phyloP scores from a whole-genome alignment of 768 basidiomycete genomes.

The Leccinum truebloodii region DNA sequence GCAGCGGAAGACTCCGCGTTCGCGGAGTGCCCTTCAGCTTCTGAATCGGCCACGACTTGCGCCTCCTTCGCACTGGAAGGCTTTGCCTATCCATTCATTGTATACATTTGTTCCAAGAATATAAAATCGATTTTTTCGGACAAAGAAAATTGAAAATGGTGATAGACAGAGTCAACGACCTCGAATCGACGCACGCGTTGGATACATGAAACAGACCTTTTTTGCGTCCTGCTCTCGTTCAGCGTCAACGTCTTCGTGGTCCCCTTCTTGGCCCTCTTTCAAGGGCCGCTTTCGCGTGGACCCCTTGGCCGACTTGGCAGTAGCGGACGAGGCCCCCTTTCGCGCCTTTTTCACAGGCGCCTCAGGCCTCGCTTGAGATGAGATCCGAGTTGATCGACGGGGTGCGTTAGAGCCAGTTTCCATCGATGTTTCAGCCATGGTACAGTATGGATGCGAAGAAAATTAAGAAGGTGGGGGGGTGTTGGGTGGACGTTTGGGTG shows the following conservation, averaged over 20 bases:
- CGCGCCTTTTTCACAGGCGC: constrained; percentile 14
- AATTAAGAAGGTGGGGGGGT: background rate
- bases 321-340: constrained; percentile 16
- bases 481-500: constrained; percentile 5
- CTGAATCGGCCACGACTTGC: background rate
- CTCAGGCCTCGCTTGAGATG: constrained; percentile 46
- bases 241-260: constrained; percentile 19
- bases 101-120: background rate
- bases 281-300: constrained; percentile 38
- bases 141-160: background rate
- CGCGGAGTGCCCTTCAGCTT: constrained; percentile 7
- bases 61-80: constrained; percentile 15
- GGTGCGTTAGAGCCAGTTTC: constrained; percentile 34
- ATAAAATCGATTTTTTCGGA: background rate
- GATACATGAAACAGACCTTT: constrained; percentile 23
- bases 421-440: constrained; percentile 13
- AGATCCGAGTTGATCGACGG: constrained; percentile 58
- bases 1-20: constrained; percentile 6
- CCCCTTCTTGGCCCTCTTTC: constrained; percentile 22
- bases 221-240: constrained; percentile 24
- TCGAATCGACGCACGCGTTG: background rate
- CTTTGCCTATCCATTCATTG: constrained; percentile 18
- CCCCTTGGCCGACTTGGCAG: constrained; percentile 32
- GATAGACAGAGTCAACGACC: background rate
- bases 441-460: background rate